These are phyloP conservation scores for Cadophora sp. DNA, from an alignment of 2,329 filamentous ascomycete genomes.

Conservation along the genomic window DNA sequence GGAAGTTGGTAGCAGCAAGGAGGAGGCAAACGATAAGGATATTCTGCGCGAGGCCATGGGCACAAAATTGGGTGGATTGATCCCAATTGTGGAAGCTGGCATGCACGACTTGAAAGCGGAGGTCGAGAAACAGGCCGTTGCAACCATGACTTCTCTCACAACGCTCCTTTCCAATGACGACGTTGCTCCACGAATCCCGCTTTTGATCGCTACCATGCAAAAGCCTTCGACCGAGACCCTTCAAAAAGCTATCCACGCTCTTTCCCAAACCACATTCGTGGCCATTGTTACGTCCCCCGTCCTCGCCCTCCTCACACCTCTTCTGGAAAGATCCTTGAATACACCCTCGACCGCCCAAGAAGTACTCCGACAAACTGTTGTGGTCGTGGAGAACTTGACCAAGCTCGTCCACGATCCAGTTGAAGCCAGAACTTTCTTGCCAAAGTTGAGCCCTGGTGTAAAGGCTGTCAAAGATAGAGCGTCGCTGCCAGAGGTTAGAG, in stretches of 20 bases:
- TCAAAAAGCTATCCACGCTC: constrained; percentile 94
- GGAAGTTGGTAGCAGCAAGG: constrained; percentile 76
- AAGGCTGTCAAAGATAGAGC: constrained; percentile 87
- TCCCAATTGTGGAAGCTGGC: constrained; percentile 87
- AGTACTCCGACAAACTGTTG: constrained; percentile 91
- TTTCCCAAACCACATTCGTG: constrained; percentile 98
- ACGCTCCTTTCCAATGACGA: constrained; percentile 95
- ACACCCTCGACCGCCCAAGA: constrained; percentile 91
- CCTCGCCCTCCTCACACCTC: constrained; percentile 89
- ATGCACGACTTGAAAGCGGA: constrained; percentile 98
- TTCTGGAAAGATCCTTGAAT: constrained; percentile 93
- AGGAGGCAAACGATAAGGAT: constrained; percentile 88
- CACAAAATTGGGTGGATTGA: constrained; percentile 81
- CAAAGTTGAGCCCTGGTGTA: constrained; percentile 92
- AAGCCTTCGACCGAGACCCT: constrained; percentile 87
- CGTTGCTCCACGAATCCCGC: constrained; percentile 87
- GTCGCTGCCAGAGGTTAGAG: constrained; percentile 92
- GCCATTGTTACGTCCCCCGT: constrained; percentile 95
- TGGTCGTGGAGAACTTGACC: constrained; percentile 97
- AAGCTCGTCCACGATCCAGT: constrained; percentile 96
- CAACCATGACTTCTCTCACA: constrained; percentile 90
- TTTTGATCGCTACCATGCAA: constrained; percentile 94
- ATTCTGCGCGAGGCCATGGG: constrained; percentile 91
- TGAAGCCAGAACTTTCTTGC: constrained; percentile 92
- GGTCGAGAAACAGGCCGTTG: constrained; percentile 85